Evolutionary conservation across 2,329 filamentous ascomycete genomes (phyloP), one percentile per base, ranked within the genome.

Genomic region (Dothidotthia symphoricarpi): DNA sequence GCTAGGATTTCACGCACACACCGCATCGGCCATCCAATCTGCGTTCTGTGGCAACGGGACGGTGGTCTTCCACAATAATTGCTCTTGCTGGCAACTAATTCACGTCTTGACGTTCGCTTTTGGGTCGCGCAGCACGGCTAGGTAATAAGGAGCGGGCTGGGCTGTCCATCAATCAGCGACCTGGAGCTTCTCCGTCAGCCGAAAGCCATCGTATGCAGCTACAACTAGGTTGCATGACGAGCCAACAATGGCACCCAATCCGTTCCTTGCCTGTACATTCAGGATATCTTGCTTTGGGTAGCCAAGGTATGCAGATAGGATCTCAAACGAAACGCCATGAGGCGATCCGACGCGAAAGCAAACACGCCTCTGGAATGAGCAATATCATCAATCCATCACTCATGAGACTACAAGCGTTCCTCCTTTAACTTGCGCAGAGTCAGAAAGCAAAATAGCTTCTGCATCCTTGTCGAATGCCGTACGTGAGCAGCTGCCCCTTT

Each of bases 191-290:
- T 53, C 57, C 54, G 59, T 58, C 55, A 63, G 57, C 54, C 47
- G 49, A 45, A 47, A 57, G 56, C 56, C 61, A 63, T 53, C 59
- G 51, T 57, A 62, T 64, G 59, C 61, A 64, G 59, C 59, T 61
- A 61, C 58, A 19, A 53, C 53, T 54, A 51, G 54, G 53, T 54
- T 57, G 55, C 57, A 54, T 45, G 41, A 46, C 47, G 44, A 49
- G 49, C 48, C 52, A 51, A 40, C 46, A 38, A 59, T 54, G 35
- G 53, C 55, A 48, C 46, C 59, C 61, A 64, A 62, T 64, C 52
- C 57, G 35, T 44, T 47, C 48, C 45, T 45, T 45, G 47, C 47
- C 47, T 44, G 36, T 51, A 39, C 36, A 42, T 44, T 53, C 40
- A 36, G 53, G 57, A 57, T 53, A 55, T 49, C 49, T 53, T 63